Conservation (phyloP, 1,284 basidiomycete genomes). For the Xerocomus nothofagi region DNA sequence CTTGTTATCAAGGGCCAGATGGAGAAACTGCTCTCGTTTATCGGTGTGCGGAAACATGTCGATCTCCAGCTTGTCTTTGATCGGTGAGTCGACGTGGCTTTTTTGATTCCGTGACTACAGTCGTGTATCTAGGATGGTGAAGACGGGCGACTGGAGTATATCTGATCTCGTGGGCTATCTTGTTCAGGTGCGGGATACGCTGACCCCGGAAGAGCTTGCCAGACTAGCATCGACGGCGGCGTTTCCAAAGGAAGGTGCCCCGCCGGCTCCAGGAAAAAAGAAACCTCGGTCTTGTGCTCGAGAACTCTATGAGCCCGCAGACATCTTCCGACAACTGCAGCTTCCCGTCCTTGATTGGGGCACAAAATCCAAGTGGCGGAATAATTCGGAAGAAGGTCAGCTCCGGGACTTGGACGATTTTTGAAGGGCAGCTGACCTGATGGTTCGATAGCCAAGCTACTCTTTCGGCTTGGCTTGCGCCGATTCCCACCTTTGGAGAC, state of each 20-base stretch:
- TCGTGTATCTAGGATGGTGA: slow-evolving; percentile 64
- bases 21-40: slow-evolving; percentile 73
- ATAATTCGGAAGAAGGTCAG: slow-evolving; percentile 81
- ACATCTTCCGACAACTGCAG: slow-evolving; percentile 70
- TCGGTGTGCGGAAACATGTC: slow-evolving; percentile 91
- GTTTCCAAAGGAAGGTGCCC: slow-evolving; percentile 65
- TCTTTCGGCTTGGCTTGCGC: slow-evolving; percentile 78
- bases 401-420: neutral
- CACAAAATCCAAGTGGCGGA: slow-evolving; percentile 71
- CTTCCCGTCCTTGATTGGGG: slow-evolving; percentile 92
- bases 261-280: slow-evolving; percentile 35
- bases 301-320: slow-evolving; percentile 84
- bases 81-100: slow-evolving; percentile 45
- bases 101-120: neutral
- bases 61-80: slow-evolving; percentile 88
- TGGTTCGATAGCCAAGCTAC: slow-evolving; percentile 67
- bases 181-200: slow-evolving; percentile 77
- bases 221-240: slow-evolving; percentile 80
- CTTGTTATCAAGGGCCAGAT: slow-evolving; percentile 67
- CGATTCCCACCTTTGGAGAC: slow-evolving; percentile 70
- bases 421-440: neutral
- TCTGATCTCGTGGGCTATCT: slow-evolving; percentile 85
- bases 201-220: slow-evolving; percentile 70
- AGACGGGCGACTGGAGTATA: slow-evolving; percentile 81
- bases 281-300: slow-evolving; percentile 57